Conservation (phyloP, 2,329 filamentous ascomycete genomes). For the Colletotrichum melonis region DNA sequence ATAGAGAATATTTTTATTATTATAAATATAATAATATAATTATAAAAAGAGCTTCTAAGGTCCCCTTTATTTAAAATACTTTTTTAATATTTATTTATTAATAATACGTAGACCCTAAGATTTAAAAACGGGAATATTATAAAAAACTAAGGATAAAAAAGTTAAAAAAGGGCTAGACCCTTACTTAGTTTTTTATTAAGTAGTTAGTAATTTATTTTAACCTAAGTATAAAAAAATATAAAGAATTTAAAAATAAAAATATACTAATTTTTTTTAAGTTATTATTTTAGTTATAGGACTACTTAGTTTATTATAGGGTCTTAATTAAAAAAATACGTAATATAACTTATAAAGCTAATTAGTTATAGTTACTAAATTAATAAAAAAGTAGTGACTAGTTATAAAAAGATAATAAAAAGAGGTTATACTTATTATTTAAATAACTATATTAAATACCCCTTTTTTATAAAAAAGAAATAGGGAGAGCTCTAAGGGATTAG, state of each 20-base stretch:
- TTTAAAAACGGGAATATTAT: accelerated
- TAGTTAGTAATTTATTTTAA: neutral
- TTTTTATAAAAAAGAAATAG: too few species aligned
- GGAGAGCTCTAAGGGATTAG: accelerated
- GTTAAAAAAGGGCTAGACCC: accelerated
- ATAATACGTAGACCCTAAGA: too few species aligned
- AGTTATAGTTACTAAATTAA: neutral
- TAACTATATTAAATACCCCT: too few species aligned
- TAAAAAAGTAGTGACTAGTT: neutral
- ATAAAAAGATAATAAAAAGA: neutral
- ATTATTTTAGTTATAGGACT: neutral
- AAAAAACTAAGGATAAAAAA: neutral
- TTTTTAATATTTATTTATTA: neutral
- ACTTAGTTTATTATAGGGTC: neutral
- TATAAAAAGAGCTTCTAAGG: neutral
- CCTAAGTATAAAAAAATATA: neutral
- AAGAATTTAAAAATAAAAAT: neutral
- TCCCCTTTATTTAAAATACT: accelerated
- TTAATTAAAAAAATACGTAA: neutral
- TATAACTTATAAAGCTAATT: neutral
- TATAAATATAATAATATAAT: neutral
- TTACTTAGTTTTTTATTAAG: neutral
- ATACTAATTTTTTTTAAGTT: neutral
- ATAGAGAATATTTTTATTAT: neutral
- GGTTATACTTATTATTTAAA: too few species aligned